These are phyloP conservation scores for Fusarium austroafricanum DNA, from an alignment of 2,329 filamentous ascomycete species.

Conservation along the genomic window DNA sequence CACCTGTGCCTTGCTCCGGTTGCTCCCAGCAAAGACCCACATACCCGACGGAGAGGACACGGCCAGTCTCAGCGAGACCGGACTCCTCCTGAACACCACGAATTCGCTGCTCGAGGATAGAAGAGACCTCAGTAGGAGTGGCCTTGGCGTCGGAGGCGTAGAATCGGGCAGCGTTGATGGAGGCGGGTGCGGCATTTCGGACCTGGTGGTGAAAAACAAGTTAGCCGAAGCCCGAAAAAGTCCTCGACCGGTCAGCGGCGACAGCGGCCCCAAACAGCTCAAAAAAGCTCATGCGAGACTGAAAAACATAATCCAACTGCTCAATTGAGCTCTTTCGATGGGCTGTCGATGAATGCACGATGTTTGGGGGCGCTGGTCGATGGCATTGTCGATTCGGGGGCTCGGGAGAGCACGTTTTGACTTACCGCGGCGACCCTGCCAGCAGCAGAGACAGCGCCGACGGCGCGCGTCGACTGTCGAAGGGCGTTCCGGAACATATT, in stretches of 20 bases:
- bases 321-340: conserved; percentile 53
- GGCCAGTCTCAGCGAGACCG: conserved; percentile 96
- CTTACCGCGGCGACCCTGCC: conserved; percentile 95
- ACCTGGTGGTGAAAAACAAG: conserved; percentile 72
- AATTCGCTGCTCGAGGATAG: conserved; percentile 99
- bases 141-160: conserved; percentile 97
- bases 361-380: conserved; percentile 56
- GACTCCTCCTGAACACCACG: conserved; percentile 98
- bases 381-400: conserved; percentile 58
- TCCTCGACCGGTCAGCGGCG: conserved; percentile 42
- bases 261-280: conserved; percentile 49
- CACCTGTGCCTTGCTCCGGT: conserved; percentile 33
- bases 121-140: conserved; percentile 96
- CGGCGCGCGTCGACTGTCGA: conserved; percentile 94
- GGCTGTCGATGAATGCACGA: conserved; percentile 50
- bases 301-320: conserved; percentile 30
- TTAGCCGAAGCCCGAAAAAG: conserved; percentile 66
- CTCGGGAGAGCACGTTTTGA: conserved; percentile 57
- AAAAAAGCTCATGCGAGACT: conserved; percentile 48
- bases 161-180: conserved; percentile 80
- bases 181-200: conserved; percentile 86
- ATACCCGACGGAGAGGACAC: conserved; percentile 98
- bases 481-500: conserved; percentile 98
- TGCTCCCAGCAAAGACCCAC: conserved; percentile 57
- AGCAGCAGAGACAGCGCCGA: conserved; percentile 91